Evolutionary conservation across 2,329 filamentous ascomycete genomes (phyloP), one percentile per base, ranked within the genome.

Genomic region (Ascochyta rabiei): DNA sequence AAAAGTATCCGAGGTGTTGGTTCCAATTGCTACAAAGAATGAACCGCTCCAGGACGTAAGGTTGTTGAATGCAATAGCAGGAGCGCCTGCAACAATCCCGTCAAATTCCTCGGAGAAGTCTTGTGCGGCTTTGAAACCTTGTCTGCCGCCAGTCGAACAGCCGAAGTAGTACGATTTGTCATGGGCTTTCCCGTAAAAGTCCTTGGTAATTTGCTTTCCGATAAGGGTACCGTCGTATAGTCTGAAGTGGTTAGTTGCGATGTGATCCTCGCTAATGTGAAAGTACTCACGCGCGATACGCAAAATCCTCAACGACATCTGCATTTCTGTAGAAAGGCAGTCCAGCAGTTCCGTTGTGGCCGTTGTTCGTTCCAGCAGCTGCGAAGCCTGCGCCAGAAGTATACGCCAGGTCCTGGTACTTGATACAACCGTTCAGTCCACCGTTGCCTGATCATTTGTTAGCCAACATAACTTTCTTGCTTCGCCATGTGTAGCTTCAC

Each of bases 221-320:
- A 78, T 62, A 3, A 63, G 35, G 16, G 66, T 64, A 18, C 69
- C 68, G 16, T 61, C 68, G 23, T 68, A 61, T 67, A 78, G 46
- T 62, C 76, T 43, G 65, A 4, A 12, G 15, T 15, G 2, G 37
- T 56, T 40, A 60, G 63, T 38, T 23, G 12, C 7, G 0, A 0
- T 24, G 9, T n/a, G 3, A 2, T 4, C 35, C 7, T 37, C 12
- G 16, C 21, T 10, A 0, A n/a, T 16, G 6, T 12, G 2, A n/a
- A 33, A 19, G 8, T 24, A 60, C 68, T 60, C 48, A 68, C 41
- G 78, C 75, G 16, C 78, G 73, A 52, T 77, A 81, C 9, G 77
- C 79, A 58, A 81, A 83, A 56, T 83, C 81, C 31, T 75, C 71
- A 1, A 82, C 61, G 8, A 81, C 72, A 16, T 79, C 79, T 0